phyloP scores from a whole-genome alignment of 345 rosid genomes.

The Boechera divaricarpa region DNA sequence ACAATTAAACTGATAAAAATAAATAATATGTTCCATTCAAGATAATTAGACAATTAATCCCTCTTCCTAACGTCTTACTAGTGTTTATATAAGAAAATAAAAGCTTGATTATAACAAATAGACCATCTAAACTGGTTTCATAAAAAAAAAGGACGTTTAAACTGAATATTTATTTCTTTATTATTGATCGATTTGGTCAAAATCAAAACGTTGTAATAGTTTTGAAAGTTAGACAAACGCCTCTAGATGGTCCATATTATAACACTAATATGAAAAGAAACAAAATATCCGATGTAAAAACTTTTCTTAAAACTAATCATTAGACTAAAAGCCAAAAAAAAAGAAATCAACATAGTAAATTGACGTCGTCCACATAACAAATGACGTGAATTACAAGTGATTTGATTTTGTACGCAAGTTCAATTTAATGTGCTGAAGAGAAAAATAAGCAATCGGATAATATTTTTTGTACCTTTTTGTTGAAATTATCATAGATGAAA shows the following conservation, averaged over 20 bases:
- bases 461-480: background rate
- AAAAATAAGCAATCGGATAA: background rate
- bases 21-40: background rate
- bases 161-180: background rate
- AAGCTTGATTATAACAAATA: background rate
- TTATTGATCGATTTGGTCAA: background rate
- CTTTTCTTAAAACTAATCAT: background rate
- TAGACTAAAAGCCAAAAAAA: background rate
- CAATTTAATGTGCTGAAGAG: conserved; percentile 1
- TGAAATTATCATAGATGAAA: background rate
- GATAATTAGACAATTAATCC: background rate
- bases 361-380: conserved; percentile 8
- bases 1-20: background rate
- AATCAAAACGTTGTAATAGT: background rate
- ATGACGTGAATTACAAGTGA: conserved; percentile 18
- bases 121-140: background rate
- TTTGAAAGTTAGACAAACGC: background rate
- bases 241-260: background rate
- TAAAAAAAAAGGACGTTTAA: background rate
- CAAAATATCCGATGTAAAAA: background rate
- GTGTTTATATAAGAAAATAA: background rate
- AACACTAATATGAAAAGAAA: background rate
- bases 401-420: conserved; percentile 7
- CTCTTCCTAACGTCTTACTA: background rate
- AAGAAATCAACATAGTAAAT: background rate